Evolutionary conservation across 2,329 filamentous ascomycete species (phyloP), one percentile per base, ranked within the genome.

Genomic region (Claviceps capensis): DNA sequence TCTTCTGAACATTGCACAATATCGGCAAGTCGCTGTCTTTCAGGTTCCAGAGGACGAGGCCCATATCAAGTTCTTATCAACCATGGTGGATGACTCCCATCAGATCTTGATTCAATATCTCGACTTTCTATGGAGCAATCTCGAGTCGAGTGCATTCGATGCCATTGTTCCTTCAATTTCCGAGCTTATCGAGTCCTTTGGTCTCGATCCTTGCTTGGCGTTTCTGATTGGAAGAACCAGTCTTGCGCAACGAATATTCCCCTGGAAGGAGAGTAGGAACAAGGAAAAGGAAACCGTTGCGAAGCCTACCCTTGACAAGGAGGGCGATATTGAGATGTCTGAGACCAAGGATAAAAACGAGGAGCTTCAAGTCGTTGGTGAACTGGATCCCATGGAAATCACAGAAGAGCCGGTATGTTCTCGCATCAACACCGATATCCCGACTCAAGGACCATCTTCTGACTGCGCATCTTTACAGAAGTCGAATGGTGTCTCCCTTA

Each of bases 1-100:
- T 2, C 77, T 98, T n/a, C 79, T 97, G 59, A 85, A 89, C 45
- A 84, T 98, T 59, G 87, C 90, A 0, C 90, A 96, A 62, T 89
- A 95, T 66, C 82, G 88, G 47, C 84, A 94, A 63, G 82, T 85
- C n/a, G 93, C 88, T 55, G 80, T 93, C 23, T 94, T 85, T 67
- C 82, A 82, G 42, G 71, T 84, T 1, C 78, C 85, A 6, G 81
- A 88, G 38, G 74, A 77, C 23, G 80, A 85, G 53, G 83, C 86
- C 0, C 89, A 94, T 55, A 82, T 96, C 64, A 98, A 98, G 66
- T 83, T 90, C 44, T 71, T 97, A 13, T 86, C 88, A 2, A 88
- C 88, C 49, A 83, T 95, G 57, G 79, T 95, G 50, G 93, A 98
- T 63, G 90, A 95, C 64, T 85, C 94, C 19, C 88, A 95, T 58